Evolutionary conservation across 2,329 filamentous ascomycete species (phyloP).

Genomic region (Pleochaeta shiraiana): DNA sequence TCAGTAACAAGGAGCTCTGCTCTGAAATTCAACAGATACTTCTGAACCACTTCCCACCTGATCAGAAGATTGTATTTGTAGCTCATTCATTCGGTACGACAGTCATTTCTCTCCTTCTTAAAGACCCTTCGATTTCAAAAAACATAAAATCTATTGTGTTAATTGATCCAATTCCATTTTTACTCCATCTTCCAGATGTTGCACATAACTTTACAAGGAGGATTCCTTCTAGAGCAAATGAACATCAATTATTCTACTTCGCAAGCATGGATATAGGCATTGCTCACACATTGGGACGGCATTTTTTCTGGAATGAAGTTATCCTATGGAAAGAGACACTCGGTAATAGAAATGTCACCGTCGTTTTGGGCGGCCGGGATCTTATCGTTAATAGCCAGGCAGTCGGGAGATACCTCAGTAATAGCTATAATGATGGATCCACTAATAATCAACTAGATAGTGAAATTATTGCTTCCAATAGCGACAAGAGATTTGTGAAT

Average conservation of each 20-base stretch:
- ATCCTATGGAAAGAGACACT: slow-evolving; percentile 37
- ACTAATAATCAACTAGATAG: background rate
- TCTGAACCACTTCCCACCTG: slow-evolving; percentile 24
- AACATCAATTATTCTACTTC: slow-evolving; percentile 37
- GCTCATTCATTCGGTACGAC: slow-evolving; percentile 33
- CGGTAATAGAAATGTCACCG: slow-evolving; percentile 22
- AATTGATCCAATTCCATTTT: slow-evolving; percentile 36
- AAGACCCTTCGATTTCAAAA: slow-evolving; percentile 19
- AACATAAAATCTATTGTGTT: slow-evolving; percentile 30
- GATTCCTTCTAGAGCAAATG: slow-evolving; percentile 27
- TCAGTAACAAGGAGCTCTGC: slow-evolving; percentile 26
- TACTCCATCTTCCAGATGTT: slow-evolving; percentile 38
- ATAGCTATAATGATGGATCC: background rate
- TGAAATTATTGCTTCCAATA: background rate
- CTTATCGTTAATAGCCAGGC: slow-evolving; percentile 31
- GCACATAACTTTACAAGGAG: slow-evolving; percentile 36
- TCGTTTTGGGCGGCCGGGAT: slow-evolving; percentile 28
- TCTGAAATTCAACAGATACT: slow-evolving; percentile 30
- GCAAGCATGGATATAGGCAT: slow-evolving; percentile 35
- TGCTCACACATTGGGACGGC: slow-evolving; percentile 31
- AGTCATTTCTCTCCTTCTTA: slow-evolving; percentile 32
- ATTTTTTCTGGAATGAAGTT: slow-evolving; percentile 40
- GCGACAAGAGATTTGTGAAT: slow-evolving; percentile 10
- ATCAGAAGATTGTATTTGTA: slow-evolving; percentile 28
- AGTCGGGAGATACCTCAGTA: slow-evolving; percentile 28